Evolutionary conservation across 1,284 basidiomycete species (phyloP).

Genomic region (Athelia psychrophila): DNA sequence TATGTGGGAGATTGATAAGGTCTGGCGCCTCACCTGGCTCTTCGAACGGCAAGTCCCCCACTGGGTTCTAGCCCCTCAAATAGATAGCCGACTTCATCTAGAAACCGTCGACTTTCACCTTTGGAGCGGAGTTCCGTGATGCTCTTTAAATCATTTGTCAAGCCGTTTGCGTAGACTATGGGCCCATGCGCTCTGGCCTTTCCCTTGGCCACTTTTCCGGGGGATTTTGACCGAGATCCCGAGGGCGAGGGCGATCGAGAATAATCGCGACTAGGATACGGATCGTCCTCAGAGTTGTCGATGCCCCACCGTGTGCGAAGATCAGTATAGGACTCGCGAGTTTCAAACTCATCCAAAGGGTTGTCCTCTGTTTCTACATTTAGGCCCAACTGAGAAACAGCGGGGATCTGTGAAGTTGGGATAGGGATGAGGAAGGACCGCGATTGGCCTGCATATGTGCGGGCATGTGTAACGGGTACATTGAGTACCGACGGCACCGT

Average conservation of each 20-base stretch:
- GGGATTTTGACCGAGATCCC: slow-evolving; percentile 15
- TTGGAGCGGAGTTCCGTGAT: slow-evolving; percentile 76
- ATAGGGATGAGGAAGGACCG: slow-evolving; percentile 71
- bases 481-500: slow-evolving; percentile 11
- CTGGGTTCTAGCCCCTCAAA: slow-evolving; percentile 68
- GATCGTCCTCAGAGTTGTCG: slow-evolving; percentile 71
- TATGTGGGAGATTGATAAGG: slow-evolving; percentile 15
- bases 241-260: slow-evolving; percentile 24
- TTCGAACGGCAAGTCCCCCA: slow-evolving; percentile 51
- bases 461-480: slow-evolving; percentile 29
- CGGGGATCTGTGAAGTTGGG: slow-evolving; percentile 25
- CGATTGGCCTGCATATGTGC: slow-evolving; percentile 72
- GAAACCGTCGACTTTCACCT: slow-evolving; percentile 73
- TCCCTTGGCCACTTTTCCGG: slow-evolving; percentile 27
- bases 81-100: slow-evolving; percentile 79
- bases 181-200: slow-evolving; percentile 25
- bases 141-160: slow-evolving; percentile 75
- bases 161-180: slow-evolving; percentile 38
- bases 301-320: slow-evolving; percentile 71
- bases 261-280: slow-evolving; percentile 33
- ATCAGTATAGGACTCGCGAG: slow-evolving; percentile 66
- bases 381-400: slow-evolving; percentile 13
- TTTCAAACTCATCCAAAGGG: slow-evolving; percentile 53
- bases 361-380: slow-evolving; percentile 16
- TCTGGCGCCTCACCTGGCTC: slow-evolving; percentile 72